phyloP scores from a whole-genome alignment of 352 stramenopile species.

The Globisporangium sylvaticum region DNA sequence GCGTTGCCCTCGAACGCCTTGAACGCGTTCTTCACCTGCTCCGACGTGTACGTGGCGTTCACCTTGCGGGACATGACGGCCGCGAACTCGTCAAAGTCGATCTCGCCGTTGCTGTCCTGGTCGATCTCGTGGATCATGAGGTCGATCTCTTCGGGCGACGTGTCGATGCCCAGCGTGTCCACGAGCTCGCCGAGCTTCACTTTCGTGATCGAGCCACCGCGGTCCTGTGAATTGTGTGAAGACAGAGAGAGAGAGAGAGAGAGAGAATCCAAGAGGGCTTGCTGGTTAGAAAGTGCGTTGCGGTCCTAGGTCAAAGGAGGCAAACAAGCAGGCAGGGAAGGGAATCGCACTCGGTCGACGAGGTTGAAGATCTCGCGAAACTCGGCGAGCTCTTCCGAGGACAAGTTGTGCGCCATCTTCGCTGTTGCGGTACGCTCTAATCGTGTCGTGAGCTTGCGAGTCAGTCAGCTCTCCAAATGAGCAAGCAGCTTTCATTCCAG shows the following conservation, averaged over 20 bases:
- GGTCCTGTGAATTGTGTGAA: slow-evolving; percentile 54
- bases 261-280: neutral
- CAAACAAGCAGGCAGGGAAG: neutral
- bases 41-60: slow-evolving; percentile 90
- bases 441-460: neutral
- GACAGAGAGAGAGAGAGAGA: neutral
- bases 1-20: slow-evolving; percentile 66
- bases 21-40: slow-evolving; percentile 92
- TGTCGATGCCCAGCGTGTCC: slow-evolving; percentile 93
- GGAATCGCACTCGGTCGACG: slow-evolving; percentile 73
- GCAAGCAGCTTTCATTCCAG: neutral
- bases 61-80: slow-evolving; percentile 94
- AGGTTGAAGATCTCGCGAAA: slow-evolving; percentile 95
- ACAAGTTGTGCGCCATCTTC: slow-evolving; percentile 64
- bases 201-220: slow-evolving; percentile 91
- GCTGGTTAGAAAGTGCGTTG: neutral
- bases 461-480: neutral
- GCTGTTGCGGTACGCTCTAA: neutral
- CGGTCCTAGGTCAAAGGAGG: no score
- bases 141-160: slow-evolving; percentile 90
- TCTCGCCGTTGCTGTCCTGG: slow-evolving; percentile 92
- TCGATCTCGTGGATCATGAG: slow-evolving; percentile 96
- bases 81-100: slow-evolving; percentile 95
- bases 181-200: slow-evolving; percentile 92
- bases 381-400: slow-evolving; percentile 83